Base-by-base conservation (phyloP, 2,329 filamentous ascomycete species). In the Podosphaera xanthii region DNA sequence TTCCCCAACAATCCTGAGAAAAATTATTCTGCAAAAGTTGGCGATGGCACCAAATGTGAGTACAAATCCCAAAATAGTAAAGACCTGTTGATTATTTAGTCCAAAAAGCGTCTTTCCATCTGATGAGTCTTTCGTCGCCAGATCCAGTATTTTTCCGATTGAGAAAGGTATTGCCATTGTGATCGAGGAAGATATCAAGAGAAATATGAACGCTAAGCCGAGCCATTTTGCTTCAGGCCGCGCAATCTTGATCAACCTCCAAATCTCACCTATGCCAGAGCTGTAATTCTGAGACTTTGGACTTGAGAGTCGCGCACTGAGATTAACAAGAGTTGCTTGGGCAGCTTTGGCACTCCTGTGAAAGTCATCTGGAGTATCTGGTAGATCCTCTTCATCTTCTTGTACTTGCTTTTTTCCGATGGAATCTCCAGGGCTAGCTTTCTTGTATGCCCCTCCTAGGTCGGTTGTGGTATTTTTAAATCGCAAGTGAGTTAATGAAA, bases 101-200 rank as follows among this genome's bases (percentile, higher is more conserved):
- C 92, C 92, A 69, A 97, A 92, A 10, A 97, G 75, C 59, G 80
- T 80, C 42, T 77, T 76, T 30, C 81, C 84, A 58, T 85, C 82
- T 30, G 76, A 75, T 7, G 80, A 74, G 48, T 80, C 77, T 67
- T 89, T 85, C 8, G 89, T 94, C 7, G 91, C 88, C 58, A 92
- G 80, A 71, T 98, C 92, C 70, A 98, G 75, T 62, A 98, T 94
- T 69, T 90, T 91, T 60, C 92, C 92, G 64, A 98, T 94, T 0
- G 90, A 94, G 69, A 96, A 95, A 1, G 92, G 92, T 61, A 98
- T 87, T 1, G 88, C 90, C 86, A 98, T 94, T 60, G 90, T 94
- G 65, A 98, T 89, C 58, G 82, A 79, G 3, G 91, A 97, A 14
- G 91, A 96, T 62, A 96, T 77, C 60, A 98, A 76, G 57, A 98